Evolutionary conservation across 2,329 filamentous ascomycete species (phyloP), one percentile per base, ranked within the genome.

Genomic region (Colletotrichum caudatum): DNA sequence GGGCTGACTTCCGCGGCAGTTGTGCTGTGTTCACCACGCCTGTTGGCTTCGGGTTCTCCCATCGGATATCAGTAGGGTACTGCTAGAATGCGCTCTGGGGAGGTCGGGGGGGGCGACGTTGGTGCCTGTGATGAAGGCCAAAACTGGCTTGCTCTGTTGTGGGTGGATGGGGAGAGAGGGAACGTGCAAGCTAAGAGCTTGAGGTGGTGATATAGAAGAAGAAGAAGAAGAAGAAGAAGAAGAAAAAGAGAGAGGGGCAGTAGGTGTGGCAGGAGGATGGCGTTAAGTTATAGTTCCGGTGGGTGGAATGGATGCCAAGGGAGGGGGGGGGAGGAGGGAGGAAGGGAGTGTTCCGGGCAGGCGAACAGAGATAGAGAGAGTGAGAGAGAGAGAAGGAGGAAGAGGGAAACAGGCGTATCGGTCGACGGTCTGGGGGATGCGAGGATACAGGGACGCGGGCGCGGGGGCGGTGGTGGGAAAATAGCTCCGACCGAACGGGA

Each of bases 11-110:
- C 73, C 73, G 73, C 73, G 65, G 73, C 72, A 72, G 64, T 58
- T 72, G 69, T 72, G 73, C 72, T 66, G 64, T 72, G 72, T 69
- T 69, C 69, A 74, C 73, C 73, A 74, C 73, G 72, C 71, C 73
- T 74, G 68, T 62, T 46, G 64, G 71, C 67, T 71, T 73, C 71
- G 71, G 73, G 64, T 73, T 74, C 72, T 74, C 73, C 73, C 73
- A 74, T 74, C 73, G 73, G 73, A 74, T 72, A 72, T 71, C 72
- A 68, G 68, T 71, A 59, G 71, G 69, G 63, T 61, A 65, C 64
- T 68, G 69, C 54, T 64, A 69, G 62, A 72, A 46, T 60, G 64
- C 60, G 59, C 62, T 46, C 54, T 44, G 37, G 65, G 41, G 46
- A 37, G 46, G 37, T 23, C 41, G 33, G 48, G 14, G n/a, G n/a